Percentiles rank a stretch among this genome's conserved stretches.
These are phyloP conservation scores for Alternaria longipes DNA, from an alignment of 2,329 filamentous ascomycete genomes.

Conservation along the genomic window DNA sequence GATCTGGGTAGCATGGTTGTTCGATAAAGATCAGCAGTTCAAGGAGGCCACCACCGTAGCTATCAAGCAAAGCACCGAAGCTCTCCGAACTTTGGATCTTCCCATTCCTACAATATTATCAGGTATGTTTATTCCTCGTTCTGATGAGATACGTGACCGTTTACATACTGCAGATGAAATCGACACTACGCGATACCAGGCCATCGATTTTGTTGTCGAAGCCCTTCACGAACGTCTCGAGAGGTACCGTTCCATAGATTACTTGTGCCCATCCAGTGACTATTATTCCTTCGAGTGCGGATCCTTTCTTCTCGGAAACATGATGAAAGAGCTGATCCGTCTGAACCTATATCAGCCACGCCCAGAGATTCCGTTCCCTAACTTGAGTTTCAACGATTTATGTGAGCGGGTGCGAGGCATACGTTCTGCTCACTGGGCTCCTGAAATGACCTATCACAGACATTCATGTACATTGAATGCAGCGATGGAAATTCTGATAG, in stretches of 20 bases:
- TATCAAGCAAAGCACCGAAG: not conserved
- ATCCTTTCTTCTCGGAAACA: not conserved
- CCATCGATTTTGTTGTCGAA: not conserved
- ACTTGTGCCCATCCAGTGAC: not conserved
- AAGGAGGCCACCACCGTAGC: not conserved
- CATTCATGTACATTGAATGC: not conserved
- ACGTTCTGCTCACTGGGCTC: no score
- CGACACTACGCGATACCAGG: not conserved
- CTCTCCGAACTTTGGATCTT: not conserved
- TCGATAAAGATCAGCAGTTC: not conserved
- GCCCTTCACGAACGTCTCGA: not conserved
- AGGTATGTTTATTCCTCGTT: not conserved
- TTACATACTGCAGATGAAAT: not conserved
- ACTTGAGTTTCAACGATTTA: not conserved
- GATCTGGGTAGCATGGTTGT: constrained; percentile 4
- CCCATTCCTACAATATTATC: not conserved
- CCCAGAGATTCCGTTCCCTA: not conserved
- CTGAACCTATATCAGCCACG: no score
- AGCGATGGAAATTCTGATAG: not conserved
- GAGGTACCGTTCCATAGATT: not conserved
- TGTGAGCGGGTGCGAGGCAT: no score
- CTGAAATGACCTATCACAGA: no score
- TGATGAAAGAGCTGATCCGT: not conserved
- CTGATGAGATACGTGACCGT: no score
- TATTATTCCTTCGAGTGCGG: not conserved